Base-by-base conservation (phyloP, 106 monocot genomes). In the Acanthochlamys bracteata region DNA sequence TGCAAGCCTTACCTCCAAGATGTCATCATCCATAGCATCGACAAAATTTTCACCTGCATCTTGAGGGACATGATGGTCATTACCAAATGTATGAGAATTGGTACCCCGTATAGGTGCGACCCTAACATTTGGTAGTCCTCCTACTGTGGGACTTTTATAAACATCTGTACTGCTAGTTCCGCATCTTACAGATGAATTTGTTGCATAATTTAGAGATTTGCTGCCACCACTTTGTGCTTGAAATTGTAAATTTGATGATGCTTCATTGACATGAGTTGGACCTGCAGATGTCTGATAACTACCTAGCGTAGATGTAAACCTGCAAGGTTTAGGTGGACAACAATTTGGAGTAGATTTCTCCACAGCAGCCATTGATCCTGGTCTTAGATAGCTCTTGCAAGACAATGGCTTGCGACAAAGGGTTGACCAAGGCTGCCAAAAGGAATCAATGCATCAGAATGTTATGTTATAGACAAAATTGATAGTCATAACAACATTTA, bases 341-440 rank as follows among this genome's bases (percentile, higher is more conserved):
- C 45, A 25, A 25, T 51, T 47, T 26, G 26, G 63, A 52, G 15
- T 57, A 69, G 53, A 42, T 21, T 61, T 76, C 24, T 75, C 51
- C 4, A 65, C 51, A 46, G 77, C 78, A 62, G 66, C 75, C 24
- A 86, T 76, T 63, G 82, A 51, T 64, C 94, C 90, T 65, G 94
- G 90, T 70, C 79, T 83, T 57, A 84, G 51, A 59, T 90, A 95
- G 25, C 67, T 75, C 60, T 69, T 82, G 59, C 63, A 49, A 53
- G 69, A 24, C 42, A 57, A 59, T 41, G 75, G 81, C 66, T 69
- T 64, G 63, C 61, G 73, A 63, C 69, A 73, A 72, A 95, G 79
- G 69, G 77, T 66, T 67, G 73, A 77, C 94, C 94, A 95, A 33
- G 94, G 90, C 94, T 95, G 60, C 56, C 58, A 79, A 49, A 54